Evolutionary conservation across 441 rosid genomes (phyloP).

Genomic region (Euphorbia corollata): DNA sequence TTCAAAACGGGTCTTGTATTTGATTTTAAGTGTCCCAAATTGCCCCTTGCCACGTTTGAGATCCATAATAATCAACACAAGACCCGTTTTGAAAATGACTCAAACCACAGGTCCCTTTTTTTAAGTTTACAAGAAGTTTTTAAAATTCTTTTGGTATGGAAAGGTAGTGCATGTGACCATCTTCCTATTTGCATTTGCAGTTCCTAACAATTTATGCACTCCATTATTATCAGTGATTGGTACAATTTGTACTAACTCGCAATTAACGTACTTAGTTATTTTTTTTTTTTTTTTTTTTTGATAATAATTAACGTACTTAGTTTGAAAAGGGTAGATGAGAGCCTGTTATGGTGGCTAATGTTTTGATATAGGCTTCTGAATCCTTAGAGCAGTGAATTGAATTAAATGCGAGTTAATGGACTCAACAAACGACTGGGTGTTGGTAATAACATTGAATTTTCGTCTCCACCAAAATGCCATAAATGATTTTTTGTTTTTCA

Average conservation of each 20-base stretch:
- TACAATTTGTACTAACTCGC: not conserved
- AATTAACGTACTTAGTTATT: too few species aligned
- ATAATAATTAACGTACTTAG: too few species aligned
- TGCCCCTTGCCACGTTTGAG: too few species aligned
- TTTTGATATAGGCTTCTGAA: not conserved
- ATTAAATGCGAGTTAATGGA: not conserved
- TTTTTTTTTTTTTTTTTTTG: too few species aligned
- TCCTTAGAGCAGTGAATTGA: not conserved
- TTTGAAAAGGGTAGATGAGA: not conserved
- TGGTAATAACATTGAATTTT: not conserved
- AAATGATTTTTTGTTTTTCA: not conserved
- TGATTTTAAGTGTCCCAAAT: too few species aligned
- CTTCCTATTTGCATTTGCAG: not conserved
- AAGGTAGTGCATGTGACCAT: not conserved
- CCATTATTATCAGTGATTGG: not conserved
- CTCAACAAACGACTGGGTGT: not conserved
- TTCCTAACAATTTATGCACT: not conserved
- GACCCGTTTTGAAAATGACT: too few species aligned
- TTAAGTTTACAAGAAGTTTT: too few species aligned
- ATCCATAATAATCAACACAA: too few species aligned
- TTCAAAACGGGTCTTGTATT: too few species aligned
- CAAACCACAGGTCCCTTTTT: too few species aligned
- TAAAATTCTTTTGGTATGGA: not conserved
- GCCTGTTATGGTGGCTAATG: not conserved
- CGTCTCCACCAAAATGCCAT: conserved; percentile 1